Base-by-base conservation (phyloP, 2,329 filamentous ascomycete species). In the Epichloe uncinata region DNA sequence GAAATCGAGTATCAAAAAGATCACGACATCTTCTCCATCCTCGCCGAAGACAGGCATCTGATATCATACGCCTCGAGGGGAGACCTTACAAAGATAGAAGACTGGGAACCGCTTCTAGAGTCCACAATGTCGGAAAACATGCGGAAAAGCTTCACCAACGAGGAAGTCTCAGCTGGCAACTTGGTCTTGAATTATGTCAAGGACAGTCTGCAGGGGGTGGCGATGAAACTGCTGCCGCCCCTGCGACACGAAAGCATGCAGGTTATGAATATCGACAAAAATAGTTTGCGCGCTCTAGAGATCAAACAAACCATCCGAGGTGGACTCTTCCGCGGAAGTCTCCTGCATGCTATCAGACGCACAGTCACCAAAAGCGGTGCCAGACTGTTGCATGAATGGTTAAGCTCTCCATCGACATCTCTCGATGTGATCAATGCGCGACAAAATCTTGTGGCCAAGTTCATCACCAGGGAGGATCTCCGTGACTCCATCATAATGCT, bases 321-420 rank as follows among this genome's bases (percentile, higher is more conserved):
- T 58, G 82, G 85, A 3, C 67, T 76, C 18, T 84, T 85, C 38
- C 82, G 84, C 55, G 93, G 93, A 5, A 96, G 90, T 61, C 70
- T 98, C 42, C 70, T 98, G 37, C 89, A 97, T 67, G 85, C 88
- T n/a, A 78, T 97, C 48, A 81, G 90, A 52, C 79, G 84, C 48
- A 98, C 93, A 0, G 86, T 89, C 15, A 98, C 93, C 0, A 95
- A 90, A 61, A 90, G 91, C 56, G 93, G 93, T 49, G 84, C 89
- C 20, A 79, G 93, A 40, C 73, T 97, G 45, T 73, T 98, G 6
- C 84, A 84, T 54, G 83, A 89, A 57, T 88, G 93, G 73, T 70
- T 98, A n/a, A 82, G 85, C 77, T 80, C 88, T 1, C 93, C 93
- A 0, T 96, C 91, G 1, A 93, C 90, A n/a, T 94, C 85, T 8